These are phyloP conservation scores for Sporobolomyces phaffii DNA, from an alignment of 768 basidiomycete species.

Conservation along the genomic window DNA sequence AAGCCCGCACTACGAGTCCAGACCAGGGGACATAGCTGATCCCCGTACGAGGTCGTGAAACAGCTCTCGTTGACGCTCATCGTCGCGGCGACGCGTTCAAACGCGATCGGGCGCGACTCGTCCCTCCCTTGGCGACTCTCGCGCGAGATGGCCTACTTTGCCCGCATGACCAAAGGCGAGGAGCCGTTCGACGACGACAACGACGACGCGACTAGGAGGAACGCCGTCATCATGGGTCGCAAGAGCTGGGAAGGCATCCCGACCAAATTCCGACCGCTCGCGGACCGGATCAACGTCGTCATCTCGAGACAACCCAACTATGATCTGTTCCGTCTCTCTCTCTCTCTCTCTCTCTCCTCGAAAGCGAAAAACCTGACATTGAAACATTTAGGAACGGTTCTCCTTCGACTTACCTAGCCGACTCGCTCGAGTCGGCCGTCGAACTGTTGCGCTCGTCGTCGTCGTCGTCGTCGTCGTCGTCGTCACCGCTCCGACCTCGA, in stretches of 20 bases:
- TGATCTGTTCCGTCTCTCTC: conserved; percentile 59
- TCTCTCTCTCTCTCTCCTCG: not conserved
- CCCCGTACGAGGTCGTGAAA: too few relatives aligned
- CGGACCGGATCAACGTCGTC: conserved; percentile 69
- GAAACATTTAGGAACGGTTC: not conserved
- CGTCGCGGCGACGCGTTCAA: conserved; percentile 77
- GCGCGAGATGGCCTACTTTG: conserved; percentile 87
- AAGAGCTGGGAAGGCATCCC: conserved; percentile 99
- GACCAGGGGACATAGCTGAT: too few relatives aligned
- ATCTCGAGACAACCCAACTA: conserved; percentile 60
- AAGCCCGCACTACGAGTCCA: not conserved
- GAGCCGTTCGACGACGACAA: conserved; percentile 36
- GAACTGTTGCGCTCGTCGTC: conserved; percentile 14
- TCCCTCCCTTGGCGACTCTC: conserved; percentile 81
- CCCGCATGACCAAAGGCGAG: conserved; percentile 63
- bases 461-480: conserved; percentile 35
- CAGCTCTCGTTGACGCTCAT: conserved; percentile 63
- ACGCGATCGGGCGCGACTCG: conserved; percentile 77
- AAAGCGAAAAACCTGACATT: not conserved
- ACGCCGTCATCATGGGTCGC: conserved; percentile 88
- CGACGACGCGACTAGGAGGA: conserved; percentile 49
- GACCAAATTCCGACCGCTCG: conserved; percentile 69
- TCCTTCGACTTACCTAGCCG: not conserved
- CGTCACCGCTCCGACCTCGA: conserved; percentile 50
- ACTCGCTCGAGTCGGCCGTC: conserved; percentile 33